Base-by-base conservation (phyloP, 2,329 filamentous ascomycete species). In the Cryphonectria radicalis region DNA sequence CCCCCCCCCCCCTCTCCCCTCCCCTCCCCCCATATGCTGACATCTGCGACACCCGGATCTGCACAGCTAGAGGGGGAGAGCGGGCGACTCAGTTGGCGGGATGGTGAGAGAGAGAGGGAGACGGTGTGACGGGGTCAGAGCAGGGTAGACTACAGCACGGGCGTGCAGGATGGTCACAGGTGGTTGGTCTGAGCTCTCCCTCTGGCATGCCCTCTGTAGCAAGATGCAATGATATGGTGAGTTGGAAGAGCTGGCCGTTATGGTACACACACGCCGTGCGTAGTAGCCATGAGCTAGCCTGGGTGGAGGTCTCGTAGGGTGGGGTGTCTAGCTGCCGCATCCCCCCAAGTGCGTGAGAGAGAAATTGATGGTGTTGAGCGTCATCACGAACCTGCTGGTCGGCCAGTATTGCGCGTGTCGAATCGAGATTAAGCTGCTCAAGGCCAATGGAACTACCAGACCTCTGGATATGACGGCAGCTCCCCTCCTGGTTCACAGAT, bases 61-160 rank as follows among this genome's bases (percentile, higher is more conserved):
- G 62, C 35, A 46, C 19, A 53, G 62, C 67, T 65, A 28, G 43
- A 35, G 63, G n/a, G 43, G 55, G 43, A 32, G 32, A 32, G 46
- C 8, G 53, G 32, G 32, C 59, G 22, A 22, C 55, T 46, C 42
- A 62, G 42, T 35, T 55, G 57, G 57, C 37, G 53, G 53, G 68
- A 65, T 35, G 60, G 57, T 19, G 25, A 64, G 37, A 37, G 46
- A 28, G 32, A 32, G 32, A 28, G 28, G 28, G 32, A 32, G 69
- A 64, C 60, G 60, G 66, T 71, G 69, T 32, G 69, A 68, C 25
- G 28, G 53, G 53, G 65, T 22, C 55, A 50, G 46, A 50, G 19
- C 32, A 67, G 64, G 65, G n/a, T 17, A 66, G 67, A 57, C 69
- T 68, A 68, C 69, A 55, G 69, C 69, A 65, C 46, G 66, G 57